Evolutionary conservation across 2,329 filamentous ascomycete species (phyloP).

Genomic region (Cladophialophora psammophila): DNA sequence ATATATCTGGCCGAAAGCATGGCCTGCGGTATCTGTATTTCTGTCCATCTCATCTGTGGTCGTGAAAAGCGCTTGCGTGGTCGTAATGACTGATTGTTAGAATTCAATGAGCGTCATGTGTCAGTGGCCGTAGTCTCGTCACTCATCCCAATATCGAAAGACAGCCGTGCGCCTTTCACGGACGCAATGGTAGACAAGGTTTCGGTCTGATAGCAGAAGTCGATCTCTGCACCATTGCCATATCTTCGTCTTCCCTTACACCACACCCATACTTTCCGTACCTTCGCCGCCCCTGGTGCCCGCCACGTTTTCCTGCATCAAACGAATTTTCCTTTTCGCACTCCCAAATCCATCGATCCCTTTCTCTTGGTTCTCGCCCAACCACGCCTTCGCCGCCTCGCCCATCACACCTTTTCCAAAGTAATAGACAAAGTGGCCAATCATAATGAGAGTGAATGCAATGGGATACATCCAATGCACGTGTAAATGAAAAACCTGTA

Average conservation of each 20-base stretch:
- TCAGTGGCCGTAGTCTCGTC: not conserved
- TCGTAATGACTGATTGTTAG: not conserved
- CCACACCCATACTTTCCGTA: slow-evolving; percentile 35
- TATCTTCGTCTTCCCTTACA: slow-evolving; percentile 17
- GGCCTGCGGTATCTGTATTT: not conserved
- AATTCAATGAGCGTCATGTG: not conserved
- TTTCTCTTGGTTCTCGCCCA: slow-evolving; percentile 83
- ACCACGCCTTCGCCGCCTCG: slow-evolving; percentile 93
- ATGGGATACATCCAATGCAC: slow-evolving; percentile 95
- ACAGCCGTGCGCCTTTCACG: not conserved
- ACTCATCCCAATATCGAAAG: not conserved
- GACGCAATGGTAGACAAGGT: not conserved
- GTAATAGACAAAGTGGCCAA: slow-evolving; percentile 88
- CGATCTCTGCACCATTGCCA: not conserved
- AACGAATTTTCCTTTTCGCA: slow-evolving; percentile 74
- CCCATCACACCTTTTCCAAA: slow-evolving; percentile 80
- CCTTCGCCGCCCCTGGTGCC: slow-evolving; percentile 35
- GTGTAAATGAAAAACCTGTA: slow-evolving; percentile 78
- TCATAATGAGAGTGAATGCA: slow-evolving; percentile 89
- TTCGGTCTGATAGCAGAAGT: not conserved
- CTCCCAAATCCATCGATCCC: slow-evolving; percentile 84
- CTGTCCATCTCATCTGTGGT: not conserved
- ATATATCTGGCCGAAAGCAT: not conserved
- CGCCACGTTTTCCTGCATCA: slow-evolving; percentile 32
- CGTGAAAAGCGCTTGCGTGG: not conserved